A percentile compares a stretch with the other conserved stretches of the same genome.
These are phyloP conservation scores for Penicillium sp. DNA, from an alignment of 2,329 filamentous ascomycete genomes.

Conservation along the genomic window DNA sequence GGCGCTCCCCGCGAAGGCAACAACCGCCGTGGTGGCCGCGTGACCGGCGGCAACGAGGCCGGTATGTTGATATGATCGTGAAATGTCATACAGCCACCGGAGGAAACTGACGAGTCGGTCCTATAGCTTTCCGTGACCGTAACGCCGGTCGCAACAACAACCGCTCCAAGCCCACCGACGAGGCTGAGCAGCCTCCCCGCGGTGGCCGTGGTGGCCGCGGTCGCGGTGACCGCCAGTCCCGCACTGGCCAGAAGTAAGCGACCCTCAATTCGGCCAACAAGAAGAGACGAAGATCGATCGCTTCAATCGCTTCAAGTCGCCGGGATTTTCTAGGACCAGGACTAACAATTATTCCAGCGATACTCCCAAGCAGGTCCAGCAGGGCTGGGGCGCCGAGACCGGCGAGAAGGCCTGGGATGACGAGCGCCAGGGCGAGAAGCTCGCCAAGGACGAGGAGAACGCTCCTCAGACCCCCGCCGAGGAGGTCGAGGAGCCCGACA, in stretches of 20 bases:
- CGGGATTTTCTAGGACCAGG: background rate
- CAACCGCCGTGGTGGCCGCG: constrained; percentile 47
- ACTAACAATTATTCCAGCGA: constrained; percentile 32
- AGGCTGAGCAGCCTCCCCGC: constrained; percentile 48
- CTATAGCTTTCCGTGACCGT: constrained; percentile 80
- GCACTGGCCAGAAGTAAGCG: constrained; percentile 55
- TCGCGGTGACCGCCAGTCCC: constrained; percentile 55
- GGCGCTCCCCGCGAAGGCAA: constrained; percentile 35
- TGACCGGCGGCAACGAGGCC: constrained; percentile 71
- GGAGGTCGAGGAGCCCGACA: constrained; percentile 62
- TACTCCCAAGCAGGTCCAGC: constrained; percentile 55
- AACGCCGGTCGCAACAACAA: constrained; percentile 75
- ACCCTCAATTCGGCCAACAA: background rate
- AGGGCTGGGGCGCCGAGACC: constrained; percentile 81
- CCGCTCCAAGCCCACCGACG: constrained; percentile 71
- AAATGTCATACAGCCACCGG: background rate
- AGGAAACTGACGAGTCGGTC: constrained; percentile 13
- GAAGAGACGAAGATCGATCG: background rate
- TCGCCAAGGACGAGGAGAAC: constrained; percentile 79
- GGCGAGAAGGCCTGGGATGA: constrained; percentile 82
- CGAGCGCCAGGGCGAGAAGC: constrained; percentile 83
- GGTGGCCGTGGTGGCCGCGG: constrained; percentile 42
- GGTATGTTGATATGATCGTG: constrained; percentile 58
- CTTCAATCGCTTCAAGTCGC: background rate
- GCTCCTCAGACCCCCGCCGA: constrained; percentile 54